A percentile compares a stretch with the other conserved stretches of the same genome.
Evolutionary conservation across 495 filamentous ascomycete species (phyloP).

Genomic region (Xylaria intraflava): DNA sequence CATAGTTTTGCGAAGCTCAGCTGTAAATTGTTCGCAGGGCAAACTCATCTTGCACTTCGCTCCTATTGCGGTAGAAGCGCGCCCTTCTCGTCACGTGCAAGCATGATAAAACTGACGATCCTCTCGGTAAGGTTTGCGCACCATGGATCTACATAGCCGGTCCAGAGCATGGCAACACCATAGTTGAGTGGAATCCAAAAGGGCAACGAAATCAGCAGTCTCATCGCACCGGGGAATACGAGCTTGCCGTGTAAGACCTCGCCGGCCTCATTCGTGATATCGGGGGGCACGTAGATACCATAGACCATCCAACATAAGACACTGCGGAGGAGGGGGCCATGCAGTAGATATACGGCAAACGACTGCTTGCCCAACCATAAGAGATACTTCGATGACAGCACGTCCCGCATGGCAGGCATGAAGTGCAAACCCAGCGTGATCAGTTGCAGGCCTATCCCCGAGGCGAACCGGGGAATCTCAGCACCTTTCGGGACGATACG

Average conservation of each 20-base stretch:
- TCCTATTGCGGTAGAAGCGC: constrained; percentile 29
- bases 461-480: constrained; percentile 47
- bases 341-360: constrained; percentile 63
- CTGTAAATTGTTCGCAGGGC: neutral
- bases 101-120: constrained; percentile 49
- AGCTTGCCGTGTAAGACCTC: constrained; percentile 28
- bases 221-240: constrained; percentile 32
- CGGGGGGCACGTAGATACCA: constrained; percentile 49
- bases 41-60: neutral
- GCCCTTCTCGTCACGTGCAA: constrained; percentile 43
- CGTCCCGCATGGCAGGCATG: constrained; percentile 47
- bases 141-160: constrained; percentile 56
- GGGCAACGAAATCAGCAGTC: constrained; percentile 38
- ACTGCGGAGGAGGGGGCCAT: constrained; percentile 57
- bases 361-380: constrained; percentile 63
- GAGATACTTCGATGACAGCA: constrained; percentile 50
- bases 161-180: constrained; percentile 54
- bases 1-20: neutral
- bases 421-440: constrained; percentile 50
- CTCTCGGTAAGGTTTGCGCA: constrained; percentile 56
- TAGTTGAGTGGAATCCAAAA: constrained; percentile 57
- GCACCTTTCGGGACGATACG: constrained; percentile 52
- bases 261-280: constrained; percentile 44
- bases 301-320: constrained; percentile 61
- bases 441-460: constrained; percentile 52